Evolutionary conservation across 257 asterid species (phyloP), one percentile per base, ranked within the genome.

Genomic region (Lavandula angustifolia): DNA sequence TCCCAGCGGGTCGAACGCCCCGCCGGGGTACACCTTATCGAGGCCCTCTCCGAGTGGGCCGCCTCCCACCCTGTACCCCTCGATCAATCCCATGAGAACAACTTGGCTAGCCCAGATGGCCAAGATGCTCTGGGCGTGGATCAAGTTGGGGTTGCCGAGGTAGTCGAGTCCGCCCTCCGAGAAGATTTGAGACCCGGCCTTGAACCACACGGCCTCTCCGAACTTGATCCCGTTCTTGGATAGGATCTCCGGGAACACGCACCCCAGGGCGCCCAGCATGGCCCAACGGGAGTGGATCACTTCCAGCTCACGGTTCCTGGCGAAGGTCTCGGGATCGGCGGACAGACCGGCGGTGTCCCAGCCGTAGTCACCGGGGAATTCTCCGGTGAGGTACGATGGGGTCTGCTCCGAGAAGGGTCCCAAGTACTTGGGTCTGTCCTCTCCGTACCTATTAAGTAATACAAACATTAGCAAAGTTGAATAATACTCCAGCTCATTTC

Each of bases 301-400:
- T 47, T 91, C 96, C 0, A 88, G 95, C 68, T 91, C 98, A 0
- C 98, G 85, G 80, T 88, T 91, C 78, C 80, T 84, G 9, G 95
- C 94, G 14, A 88, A 91, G 0, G 98, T 91, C 67, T 91, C 95
- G 0, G 98, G 98, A 11, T 91, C 96, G 1, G 96, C 98, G 0
- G 96, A 91, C 3, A 91, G 95, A 31, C 98, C 98, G 2, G 96
- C 96, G 0, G 95, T 88, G 83, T 91, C 98, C 96, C 98, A 91
- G 0, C 98, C 98, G 16, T 91, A 91, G 60, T 91, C 96, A 5
- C 98, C 96, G 8, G 96, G 98, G 56, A 83, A 91, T 41, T 91
- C 98, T 0, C 98, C 96, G 0, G 90, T 91, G 7, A 91, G 84
- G 81, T 91, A 91, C 4, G 96, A 88, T 12, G 96, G 96, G 43